These are phyloP conservation scores for Gautieria morchelliformis DNA, from an alignment of 768 basidiomycete genomes.

Conservation along the genomic window DNA sequence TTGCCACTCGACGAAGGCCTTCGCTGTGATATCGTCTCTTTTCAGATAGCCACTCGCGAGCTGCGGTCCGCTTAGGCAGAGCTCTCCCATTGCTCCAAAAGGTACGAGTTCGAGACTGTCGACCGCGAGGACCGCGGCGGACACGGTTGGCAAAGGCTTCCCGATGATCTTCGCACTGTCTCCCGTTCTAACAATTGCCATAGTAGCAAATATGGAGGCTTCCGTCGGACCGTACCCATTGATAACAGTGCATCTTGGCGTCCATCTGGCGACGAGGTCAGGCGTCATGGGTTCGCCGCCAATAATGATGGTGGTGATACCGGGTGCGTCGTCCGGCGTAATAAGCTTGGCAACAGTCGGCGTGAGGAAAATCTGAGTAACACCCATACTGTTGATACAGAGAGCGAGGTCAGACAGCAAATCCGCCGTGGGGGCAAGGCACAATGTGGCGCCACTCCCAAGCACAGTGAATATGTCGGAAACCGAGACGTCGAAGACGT, in stretches of 20 bases:
- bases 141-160: too few species aligned
- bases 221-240: background rate
- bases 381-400: background rate
- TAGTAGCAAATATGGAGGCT: background rate
- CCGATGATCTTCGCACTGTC: too few species aligned
- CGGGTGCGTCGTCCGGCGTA: background rate
- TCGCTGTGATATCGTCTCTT: background rate
- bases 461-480: background rate
- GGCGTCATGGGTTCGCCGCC: background rate
- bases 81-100: background rate
- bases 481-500: background rate
- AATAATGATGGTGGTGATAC: background rate
- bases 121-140: background rate
- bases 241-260: background rate
- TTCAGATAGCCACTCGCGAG: conserved; percentile 11
- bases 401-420: background rate
- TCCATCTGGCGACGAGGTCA: background rate
- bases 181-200: background rate
- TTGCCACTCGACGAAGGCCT: conserved; percentile 15
- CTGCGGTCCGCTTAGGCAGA: conserved; percentile 18
- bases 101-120: background rate
- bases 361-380: background rate
- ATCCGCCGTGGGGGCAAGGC: background rate
- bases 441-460: background rate
- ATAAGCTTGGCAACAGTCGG: background rate